phyloP scores from a whole-genome alignment of 75 land plant genomes.

The Chamaecyparis obtusa region DNA sequence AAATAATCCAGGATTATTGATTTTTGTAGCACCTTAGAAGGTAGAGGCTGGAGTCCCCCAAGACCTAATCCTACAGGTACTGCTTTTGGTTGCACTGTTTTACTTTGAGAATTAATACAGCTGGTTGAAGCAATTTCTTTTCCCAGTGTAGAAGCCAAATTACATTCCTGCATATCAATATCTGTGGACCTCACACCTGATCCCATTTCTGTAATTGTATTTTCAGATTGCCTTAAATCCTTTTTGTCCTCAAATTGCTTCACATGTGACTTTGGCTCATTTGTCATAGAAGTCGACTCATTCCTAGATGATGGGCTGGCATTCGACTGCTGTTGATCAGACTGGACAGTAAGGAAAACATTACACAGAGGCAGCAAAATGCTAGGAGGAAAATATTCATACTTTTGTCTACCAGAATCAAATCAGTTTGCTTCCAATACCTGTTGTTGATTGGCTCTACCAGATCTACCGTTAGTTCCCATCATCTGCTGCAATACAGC shows the following conservation, averaged over 20 bases:
- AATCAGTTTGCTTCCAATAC: background rate
- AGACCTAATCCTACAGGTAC: constrained; percentile 79
- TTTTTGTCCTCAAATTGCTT: background rate
- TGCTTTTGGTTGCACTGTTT: background rate
- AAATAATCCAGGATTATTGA: background rate
- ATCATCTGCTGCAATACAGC: constrained; percentile 8
- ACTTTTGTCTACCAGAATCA: background rate
- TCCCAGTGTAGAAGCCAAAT: background rate
- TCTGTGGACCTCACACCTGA: background rate
- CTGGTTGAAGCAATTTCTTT: background rate
- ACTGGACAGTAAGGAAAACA: background rate
- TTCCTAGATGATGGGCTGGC: background rate
- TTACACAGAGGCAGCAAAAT: background rate
- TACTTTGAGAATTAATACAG: constrained; percentile 3
- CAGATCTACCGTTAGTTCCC: background rate
- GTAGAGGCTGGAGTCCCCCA: constrained; percentile 64
- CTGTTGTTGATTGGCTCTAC: constrained; percentile 7
- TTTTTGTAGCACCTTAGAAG: constrained; percentile 39
- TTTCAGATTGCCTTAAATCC: background rate
- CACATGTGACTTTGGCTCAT: background rate
- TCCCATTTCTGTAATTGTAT: background rate
- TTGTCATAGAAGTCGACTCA: background rate
- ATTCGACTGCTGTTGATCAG: background rate
- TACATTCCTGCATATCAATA: background rate
- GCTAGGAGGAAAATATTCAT: background rate